Conservation (phyloP, 495 filamentous ascomycete genomes). For the Penicillium egyptiacum region DNA sequence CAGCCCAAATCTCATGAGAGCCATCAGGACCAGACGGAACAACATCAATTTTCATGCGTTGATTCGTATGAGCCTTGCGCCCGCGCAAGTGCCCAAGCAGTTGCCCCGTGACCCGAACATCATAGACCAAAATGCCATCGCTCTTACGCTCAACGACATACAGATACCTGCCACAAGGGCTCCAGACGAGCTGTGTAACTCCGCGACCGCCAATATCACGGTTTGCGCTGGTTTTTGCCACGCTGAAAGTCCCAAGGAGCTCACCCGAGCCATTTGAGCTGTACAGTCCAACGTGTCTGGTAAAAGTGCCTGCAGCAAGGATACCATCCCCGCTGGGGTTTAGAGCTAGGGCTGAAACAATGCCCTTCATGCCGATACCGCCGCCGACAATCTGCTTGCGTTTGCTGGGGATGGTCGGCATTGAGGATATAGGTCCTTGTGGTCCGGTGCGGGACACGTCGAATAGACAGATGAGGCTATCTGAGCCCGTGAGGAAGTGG, state of each 20-base stretch:
- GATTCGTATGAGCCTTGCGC: constrained; percentile 69
- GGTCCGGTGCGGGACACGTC: constrained; percentile 67
- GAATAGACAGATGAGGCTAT: constrained; percentile 73
- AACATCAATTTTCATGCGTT: constrained; percentile 76
- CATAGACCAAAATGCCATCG: constrained; percentile 73
- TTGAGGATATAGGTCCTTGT: constrained; percentile 56
- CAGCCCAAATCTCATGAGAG: constrained; percentile 80
- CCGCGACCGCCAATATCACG: constrained; percentile 61
- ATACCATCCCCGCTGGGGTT: constrained; percentile 52
- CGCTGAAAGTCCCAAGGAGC: constrained; percentile 65
- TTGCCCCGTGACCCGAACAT: constrained; percentile 71
- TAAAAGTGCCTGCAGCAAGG: constrained; percentile 82
- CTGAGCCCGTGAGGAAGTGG: constrained; percentile 69
- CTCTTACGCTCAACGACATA: constrained; percentile 83
- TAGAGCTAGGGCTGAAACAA: constrained; percentile 65
- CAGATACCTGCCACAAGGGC: constrained; percentile 81
- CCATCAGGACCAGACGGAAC: constrained; percentile 40
- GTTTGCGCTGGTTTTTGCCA: constrained; percentile 41
- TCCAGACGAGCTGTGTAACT: constrained; percentile 76
- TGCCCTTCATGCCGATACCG: constrained; percentile 80
- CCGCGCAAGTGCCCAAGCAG: constrained; percentile 70
- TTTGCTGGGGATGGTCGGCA: constrained; percentile 76
- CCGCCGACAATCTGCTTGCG: constrained; percentile 66
- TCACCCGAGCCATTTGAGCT: constrained; percentile 64
- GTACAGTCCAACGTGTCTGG: constrained; percentile 74